Conservation (phyloP, 306 rosid genomes). For the Pyrus betulifolia region DNA sequence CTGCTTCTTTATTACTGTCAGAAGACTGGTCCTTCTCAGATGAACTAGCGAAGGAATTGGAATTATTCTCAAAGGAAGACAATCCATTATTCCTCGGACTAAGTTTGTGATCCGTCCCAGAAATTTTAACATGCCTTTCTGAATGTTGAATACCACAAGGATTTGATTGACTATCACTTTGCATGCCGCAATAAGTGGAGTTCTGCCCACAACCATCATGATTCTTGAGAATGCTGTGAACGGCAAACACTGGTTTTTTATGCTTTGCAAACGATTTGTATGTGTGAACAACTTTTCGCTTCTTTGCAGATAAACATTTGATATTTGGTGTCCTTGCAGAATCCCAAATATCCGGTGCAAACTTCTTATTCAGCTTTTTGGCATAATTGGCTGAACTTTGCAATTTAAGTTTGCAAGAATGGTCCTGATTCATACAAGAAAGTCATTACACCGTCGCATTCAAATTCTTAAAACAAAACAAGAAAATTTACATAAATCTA, state of each 20-base stretch:
- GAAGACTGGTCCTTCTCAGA: constrained; percentile 35
- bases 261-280: constrained; percentile 26
- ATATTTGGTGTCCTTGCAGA: constrained; percentile 41
- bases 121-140: constrained; percentile 47
- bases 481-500: not conserved
- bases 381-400: constrained; percentile 30
- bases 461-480: constrained; percentile 5
- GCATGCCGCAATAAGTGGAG: constrained; percentile 26
- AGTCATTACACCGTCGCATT: not conserved
- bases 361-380: constrained; percentile 32
- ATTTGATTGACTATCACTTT: constrained; percentile 28
- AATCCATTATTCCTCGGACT: constrained; percentile 28
- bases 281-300: constrained; percentile 24
- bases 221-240: constrained; percentile 51
- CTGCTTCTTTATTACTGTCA: constrained; percentile 42
- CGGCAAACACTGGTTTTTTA: constrained; percentile 31
- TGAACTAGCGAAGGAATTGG: constrained; percentile 36
- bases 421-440: constrained; percentile 42
- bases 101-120: constrained; percentile 42
- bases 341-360: constrained; percentile 16
- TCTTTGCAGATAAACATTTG: constrained; percentile 35
- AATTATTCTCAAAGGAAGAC: constrained; percentile 34
- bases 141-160: constrained; percentile 24
- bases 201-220: constrained; percentile 36
- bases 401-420: constrained; percentile 32